These are phyloP conservation scores for Gossypium rotundifolium DNA, from an alignment of 345 rosid species.

Conservation along the genomic window DNA sequence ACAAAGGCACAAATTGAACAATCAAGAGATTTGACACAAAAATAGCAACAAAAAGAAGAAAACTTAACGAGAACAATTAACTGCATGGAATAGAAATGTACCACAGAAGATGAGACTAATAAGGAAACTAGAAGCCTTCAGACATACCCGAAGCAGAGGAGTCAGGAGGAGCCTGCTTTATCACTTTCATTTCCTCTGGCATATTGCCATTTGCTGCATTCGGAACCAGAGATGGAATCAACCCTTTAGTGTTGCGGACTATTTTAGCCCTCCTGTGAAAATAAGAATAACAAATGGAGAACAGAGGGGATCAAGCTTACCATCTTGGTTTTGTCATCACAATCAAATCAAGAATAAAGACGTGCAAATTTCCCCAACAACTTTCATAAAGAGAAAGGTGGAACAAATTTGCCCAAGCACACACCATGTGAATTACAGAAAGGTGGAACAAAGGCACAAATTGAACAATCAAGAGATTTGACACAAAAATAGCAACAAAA, in stretches of 20 bases:
- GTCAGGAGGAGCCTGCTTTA: conserved; percentile 30
- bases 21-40: neutral
- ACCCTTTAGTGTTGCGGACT: conserved; percentile 28
- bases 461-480: too few relatives aligned
- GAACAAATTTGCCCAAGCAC: too few relatives aligned
- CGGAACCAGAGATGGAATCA: conserved; percentile 19
- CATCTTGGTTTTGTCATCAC: too few relatives aligned
- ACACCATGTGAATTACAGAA: too few relatives aligned
- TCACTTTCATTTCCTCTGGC: conserved; percentile 30
- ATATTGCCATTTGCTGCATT: conserved; percentile 25
- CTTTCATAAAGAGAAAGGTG: too few relatives aligned
- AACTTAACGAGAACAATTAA: neutral
- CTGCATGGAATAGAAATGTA: conserved; percentile 4
- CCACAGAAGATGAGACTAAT: neutral
- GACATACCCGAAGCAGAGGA: conserved; percentile 36
- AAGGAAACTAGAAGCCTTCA: neutral
- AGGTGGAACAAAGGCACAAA: too few relatives aligned
- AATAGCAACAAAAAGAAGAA: neutral
- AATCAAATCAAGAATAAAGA: too few relatives aligned
- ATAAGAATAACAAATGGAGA: neutral
- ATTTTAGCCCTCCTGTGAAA: neutral
- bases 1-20: neutral
- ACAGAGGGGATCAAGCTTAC: conserved; percentile 3
- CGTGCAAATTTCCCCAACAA: too few relatives aligned
- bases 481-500: too few relatives aligned